phyloP scores from a whole-genome alignment of 495 filamentous ascomycete species.

The Ascodesmis nigricans region DNA sequence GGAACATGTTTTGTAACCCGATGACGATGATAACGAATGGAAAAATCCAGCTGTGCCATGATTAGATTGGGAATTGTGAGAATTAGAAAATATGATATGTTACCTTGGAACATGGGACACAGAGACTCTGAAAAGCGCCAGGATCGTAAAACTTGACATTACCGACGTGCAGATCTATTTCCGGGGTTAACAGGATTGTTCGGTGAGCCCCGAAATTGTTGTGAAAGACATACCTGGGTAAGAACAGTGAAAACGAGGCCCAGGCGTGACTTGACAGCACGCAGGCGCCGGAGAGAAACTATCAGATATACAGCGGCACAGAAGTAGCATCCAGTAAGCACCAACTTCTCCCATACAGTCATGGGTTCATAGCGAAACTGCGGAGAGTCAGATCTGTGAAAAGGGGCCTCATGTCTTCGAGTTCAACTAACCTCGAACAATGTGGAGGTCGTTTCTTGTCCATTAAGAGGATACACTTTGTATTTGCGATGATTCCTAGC shows the following conservation, averaged over 20 bases:
- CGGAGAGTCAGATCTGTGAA: slow-evolving; percentile 24
- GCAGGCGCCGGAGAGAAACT: slow-evolving; percentile 34
- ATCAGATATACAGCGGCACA: slow-evolving; percentile 36
- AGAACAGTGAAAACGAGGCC: slow-evolving; percentile 44
- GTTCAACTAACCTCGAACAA: slow-evolving; percentile 35
- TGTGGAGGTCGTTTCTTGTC: slow-evolving; percentile 28
- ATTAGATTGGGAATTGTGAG: slow-evolving; percentile 20
- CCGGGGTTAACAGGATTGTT: neutral
- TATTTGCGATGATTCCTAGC: slow-evolving; percentile 27
- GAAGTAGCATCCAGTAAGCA: slow-evolving; percentile 37
- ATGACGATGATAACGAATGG: slow-evolving; percentile 48
- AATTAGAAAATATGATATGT: slow-evolving; percentile 13
- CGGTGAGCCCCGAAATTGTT: neutral
- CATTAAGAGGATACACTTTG: slow-evolving; percentile 37
- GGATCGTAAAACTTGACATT: slow-evolving; percentile 40
- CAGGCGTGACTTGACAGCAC: slow-evolving; percentile 43
- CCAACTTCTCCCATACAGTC: slow-evolving; percentile 33
- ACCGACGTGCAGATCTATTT: slow-evolving; percentile 27
- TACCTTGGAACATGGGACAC: slow-evolving; percentile 37
- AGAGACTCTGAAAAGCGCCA: slow-evolving; percentile 38
- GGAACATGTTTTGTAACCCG: slow-evolving; percentile 50
- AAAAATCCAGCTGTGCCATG: slow-evolving; percentile 26
- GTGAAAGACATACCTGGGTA: slow-evolving; percentile 25
- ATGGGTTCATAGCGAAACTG: slow-evolving; percentile 51
- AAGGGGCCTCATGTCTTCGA: slow-evolving; percentile 26